These are phyloP conservation scores for Pleurotus platypus DNA, from an alignment of 768 basidiomycete species.

Conservation along the genomic window DNA sequence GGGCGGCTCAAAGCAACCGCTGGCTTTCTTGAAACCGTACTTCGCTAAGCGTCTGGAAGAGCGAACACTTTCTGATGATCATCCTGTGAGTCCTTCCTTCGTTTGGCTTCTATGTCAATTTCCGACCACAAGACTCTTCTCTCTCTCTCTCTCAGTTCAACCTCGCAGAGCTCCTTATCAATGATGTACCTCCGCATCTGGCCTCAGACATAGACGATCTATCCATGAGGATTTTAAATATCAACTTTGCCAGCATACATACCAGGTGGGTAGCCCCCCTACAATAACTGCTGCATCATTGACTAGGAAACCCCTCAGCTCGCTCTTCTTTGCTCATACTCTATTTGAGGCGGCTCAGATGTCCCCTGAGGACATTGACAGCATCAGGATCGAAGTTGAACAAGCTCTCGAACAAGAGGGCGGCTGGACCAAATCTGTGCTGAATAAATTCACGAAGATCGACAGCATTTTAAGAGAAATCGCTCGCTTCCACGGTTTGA, in stretches of 20 bases:
- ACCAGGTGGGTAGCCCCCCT: constrained; percentile 10
- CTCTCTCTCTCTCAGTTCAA: neutral
- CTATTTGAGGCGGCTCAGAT: constrained; percentile 15
- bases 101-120: neutral
- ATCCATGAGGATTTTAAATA: constrained; percentile 10
- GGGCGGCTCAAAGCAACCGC: constrained; percentile 9
- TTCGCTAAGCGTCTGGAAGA: constrained; percentile 12
- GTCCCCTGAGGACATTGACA: constrained; percentile 8
- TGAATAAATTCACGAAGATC: constrained; percentile 13
- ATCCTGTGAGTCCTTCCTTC: constrained; percentile 1
- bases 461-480: constrained; percentile 17
- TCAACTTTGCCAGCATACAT: constrained; percentile 17
- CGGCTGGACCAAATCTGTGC: constrained; percentile 14
- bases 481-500: constrained; percentile 14
- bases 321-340: constrained; percentile 15
- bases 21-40: constrained; percentile 10
- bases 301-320: neutral
- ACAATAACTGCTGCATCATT: too few species aligned
- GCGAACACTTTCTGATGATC: constrained; percentile 4
- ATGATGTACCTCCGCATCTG: neutral
- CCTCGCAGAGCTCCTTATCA: neutral
- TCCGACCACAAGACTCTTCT: neutral
- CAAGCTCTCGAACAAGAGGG: constrained; percentile 13
- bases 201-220: neutral
- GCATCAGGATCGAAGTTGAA: constrained; percentile 11